A percentile compares a stretch with the other conserved stretches of the same genome.
Evolutionary conservation across 306 rosid species (phyloP).

Genomic region (Dryas alaskensis): DNA sequence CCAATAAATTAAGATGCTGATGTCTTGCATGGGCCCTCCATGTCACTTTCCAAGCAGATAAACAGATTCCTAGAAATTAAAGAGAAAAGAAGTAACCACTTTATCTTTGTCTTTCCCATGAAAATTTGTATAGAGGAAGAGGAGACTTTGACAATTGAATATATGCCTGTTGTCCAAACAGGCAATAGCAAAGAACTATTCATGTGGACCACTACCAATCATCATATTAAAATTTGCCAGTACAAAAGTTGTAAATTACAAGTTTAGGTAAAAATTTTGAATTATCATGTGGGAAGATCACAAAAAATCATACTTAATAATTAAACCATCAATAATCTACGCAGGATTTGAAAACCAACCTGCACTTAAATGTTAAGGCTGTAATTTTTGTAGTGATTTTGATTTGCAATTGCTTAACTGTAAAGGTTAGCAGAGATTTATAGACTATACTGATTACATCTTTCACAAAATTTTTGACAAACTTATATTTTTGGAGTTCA

Average conservation of each 20-base stretch:
- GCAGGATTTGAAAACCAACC: too few species aligned
- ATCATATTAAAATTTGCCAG: not conserved
- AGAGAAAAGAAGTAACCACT: constrained; percentile 25
- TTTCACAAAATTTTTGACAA: too few species aligned
- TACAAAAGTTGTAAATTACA: not conserved
- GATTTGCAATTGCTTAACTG: too few species aligned
- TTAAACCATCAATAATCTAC: not conserved
- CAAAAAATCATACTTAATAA: not conserved
- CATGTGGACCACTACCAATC: not conserved
- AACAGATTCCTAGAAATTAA: constrained; percentile 11
- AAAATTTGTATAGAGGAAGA: constrained; percentile 17
- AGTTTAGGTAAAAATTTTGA: not conserved
- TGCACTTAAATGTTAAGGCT: too few species aligned
- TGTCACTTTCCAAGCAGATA: constrained; percentile 29
- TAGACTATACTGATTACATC: too few species aligned
- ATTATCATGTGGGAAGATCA: not conserved
- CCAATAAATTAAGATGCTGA: constrained; percentile 13
- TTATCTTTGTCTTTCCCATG: constrained; percentile 19
- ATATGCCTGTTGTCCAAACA: not conserved
- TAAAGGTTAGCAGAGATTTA: too few species aligned
- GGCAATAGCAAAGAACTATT: not conserved
- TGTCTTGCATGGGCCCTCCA: constrained; percentile 22
- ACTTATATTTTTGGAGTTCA: too few species aligned
- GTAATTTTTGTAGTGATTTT: not conserved
- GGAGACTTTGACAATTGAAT: constrained; percentile 5